Evolutionary conservation across 345 rosid genomes (phyloP).

Genomic region (Eucalyptus pauciflora): DNA sequence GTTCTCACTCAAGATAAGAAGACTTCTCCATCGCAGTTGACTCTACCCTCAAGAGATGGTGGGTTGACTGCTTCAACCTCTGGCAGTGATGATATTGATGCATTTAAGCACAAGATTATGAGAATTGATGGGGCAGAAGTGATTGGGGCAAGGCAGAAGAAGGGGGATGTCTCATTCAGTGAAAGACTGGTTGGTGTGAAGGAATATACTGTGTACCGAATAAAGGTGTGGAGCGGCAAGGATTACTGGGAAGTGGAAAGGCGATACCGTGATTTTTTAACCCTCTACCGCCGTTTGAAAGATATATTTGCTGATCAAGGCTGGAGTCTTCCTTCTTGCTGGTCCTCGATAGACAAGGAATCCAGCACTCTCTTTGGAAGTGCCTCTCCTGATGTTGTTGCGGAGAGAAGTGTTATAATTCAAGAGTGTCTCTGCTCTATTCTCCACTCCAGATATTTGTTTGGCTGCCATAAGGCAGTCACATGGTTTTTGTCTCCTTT

Average conservation of each 20-base stretch:
- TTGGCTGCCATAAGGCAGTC: slow-evolving; percentile 55
- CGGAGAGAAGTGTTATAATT: slow-evolving; percentile 80
- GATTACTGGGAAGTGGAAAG: slow-evolving; percentile 89
- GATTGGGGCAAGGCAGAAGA: slow-evolving; percentile 84
- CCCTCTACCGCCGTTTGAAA: slow-evolving; percentile 73
- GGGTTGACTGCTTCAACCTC: slow-evolving; percentile 74
- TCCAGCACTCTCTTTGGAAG: slow-evolving; percentile 74
- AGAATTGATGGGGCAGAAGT: slow-evolving; percentile 80
- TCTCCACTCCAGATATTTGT: slow-evolving; percentile 42
- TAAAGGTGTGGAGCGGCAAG: slow-evolving; percentile 69
- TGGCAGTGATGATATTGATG: slow-evolving; percentile 26
- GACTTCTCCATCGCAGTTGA: slow-evolving; percentile 36
- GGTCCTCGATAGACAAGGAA: slow-evolving; percentile 79
- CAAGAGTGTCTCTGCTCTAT: slow-evolving; percentile 73
- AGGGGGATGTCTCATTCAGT: slow-evolving; percentile 82
- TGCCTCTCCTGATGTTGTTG: slow-evolving; percentile 72
- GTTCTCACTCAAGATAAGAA: slow-evolving; percentile 33
- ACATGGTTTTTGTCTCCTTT: slow-evolving; percentile 69
- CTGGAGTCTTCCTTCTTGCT: slow-evolving; percentile 78
- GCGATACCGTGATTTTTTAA: slow-evolving; percentile 87
- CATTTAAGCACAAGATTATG: slow-evolving; percentile 11
- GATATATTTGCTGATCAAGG: slow-evolving; percentile 66
- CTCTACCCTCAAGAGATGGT: slow-evolving; percentile 57
- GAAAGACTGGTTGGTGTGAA: slow-evolving; percentile 96
- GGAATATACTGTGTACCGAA: slow-evolving; percentile 76